Evolutionary conservation across 2,329 filamentous ascomycete genomes (phyloP).

Genomic region (Neofusicoccum parvum): DNA sequence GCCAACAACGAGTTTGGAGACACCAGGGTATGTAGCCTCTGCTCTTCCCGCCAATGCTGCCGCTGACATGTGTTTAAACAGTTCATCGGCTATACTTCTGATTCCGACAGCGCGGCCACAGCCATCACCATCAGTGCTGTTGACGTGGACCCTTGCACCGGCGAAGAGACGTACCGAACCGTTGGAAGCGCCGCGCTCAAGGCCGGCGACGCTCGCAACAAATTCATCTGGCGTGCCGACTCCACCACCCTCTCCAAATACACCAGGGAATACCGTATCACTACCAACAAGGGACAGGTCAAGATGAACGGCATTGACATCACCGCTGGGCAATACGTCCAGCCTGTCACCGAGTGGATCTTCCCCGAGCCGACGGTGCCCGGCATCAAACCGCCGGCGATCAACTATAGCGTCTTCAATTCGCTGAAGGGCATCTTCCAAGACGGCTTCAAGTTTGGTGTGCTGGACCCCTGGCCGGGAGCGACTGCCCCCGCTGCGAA

Average conservation of each 20-base stretch:
- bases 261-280: constrained; percentile 46
- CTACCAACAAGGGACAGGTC: constrained; percentile 33
- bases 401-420: constrained; percentile 37
- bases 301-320: constrained; percentile 43
- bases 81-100: constrained; percentile 45
- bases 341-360: constrained; percentile 48
- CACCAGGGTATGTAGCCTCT: constrained; percentile 24
- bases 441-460: constrained; percentile 39
- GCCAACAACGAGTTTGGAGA: constrained; percentile 41
- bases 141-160: constrained; percentile 48
- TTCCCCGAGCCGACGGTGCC: constrained; percentile 46
- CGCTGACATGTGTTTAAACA: too few relatives aligned
- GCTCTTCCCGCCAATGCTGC: too few relatives aligned
- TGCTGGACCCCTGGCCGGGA: constrained; percentile 42
- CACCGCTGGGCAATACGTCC: constrained; percentile 45
- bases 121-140: constrained; percentile 42
- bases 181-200: constrained; percentile 38
- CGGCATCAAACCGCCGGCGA: constrained; percentile 37
- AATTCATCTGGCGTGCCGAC: constrained; percentile 42
- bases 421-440: constrained; percentile 37
- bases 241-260: constrained; percentile 30
- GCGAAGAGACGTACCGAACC: constrained; percentile 38
- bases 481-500: constrained; percentile 31
- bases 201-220: constrained; percentile 40
- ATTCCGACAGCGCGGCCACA: constrained; percentile 31